Conservation (phyloP, 495 filamentous ascomycete genomes). For the Annulohypoxylon nitens region DNA sequence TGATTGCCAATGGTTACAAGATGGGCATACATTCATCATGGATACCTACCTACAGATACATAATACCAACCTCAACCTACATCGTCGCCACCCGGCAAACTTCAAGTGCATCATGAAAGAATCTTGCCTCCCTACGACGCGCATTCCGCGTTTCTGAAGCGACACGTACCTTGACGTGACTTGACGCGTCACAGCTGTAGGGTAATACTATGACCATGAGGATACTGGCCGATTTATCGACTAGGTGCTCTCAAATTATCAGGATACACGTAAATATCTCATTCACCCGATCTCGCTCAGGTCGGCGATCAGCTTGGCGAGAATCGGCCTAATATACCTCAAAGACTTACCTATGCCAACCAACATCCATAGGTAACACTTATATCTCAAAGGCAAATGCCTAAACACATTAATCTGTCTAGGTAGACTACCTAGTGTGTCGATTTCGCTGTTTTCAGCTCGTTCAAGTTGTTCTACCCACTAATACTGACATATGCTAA, state of each 20-base stretch:
- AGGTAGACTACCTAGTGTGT: not conserved
- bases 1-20: constrained; percentile 4
- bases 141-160: not conserved
- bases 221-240: not conserved
- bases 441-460: not conserved
- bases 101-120: not conserved
- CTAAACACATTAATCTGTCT: not conserved
- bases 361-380: not conserved
- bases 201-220: not conserved
- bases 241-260: constrained; percentile 7
- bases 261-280: constrained; percentile 5
- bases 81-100: not conserved
- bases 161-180: constrained; percentile 10
- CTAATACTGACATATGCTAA: not conserved
- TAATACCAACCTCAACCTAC: not conserved
- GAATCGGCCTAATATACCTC: constrained; percentile 3
- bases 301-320: not conserved
- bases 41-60: not conserved
- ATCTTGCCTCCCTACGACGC: not conserved
- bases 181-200: not conserved
- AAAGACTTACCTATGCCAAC: constrained; percentile 2
- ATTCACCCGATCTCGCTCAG: not conserved
- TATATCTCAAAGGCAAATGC: not conserved
- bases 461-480: not conserved
- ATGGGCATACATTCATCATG: not conserved